A percentile compares a stretch with the other conserved stretches of the same genome.
Conservation (phyloP, 192 early-diverging fungal species). For the Thamnidium elegans region DNA sequence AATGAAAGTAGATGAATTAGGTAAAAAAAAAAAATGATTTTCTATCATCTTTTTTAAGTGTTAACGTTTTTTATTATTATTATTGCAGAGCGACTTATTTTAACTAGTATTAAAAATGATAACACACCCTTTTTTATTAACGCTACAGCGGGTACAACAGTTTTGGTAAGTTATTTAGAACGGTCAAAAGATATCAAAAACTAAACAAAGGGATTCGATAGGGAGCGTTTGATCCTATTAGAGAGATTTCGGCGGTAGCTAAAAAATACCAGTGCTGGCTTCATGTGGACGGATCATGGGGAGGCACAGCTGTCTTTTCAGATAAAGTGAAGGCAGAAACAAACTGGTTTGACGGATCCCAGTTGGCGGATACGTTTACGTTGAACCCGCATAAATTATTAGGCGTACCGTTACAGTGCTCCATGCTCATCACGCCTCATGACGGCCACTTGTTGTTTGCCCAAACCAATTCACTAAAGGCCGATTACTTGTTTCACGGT, state of each 20-base stretch:
- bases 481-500: constrained; percentile 69
- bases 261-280: constrained; percentile 64
- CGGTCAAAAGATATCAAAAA: neutral
- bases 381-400: constrained; percentile 84
- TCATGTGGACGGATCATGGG: constrained; percentile 81
- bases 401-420: constrained; percentile 77
- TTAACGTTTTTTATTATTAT: constrained; percentile 9
- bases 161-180: constrained; percentile 45
- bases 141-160: constrained; percentile 81
- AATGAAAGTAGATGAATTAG: constrained; percentile 57
- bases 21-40: constrained; percentile 10
- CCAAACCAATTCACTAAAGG: constrained; percentile 58
- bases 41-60: neutral
- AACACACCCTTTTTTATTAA: constrained; percentile 78
- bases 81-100: constrained; percentile 43
- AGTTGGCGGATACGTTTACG: constrained; percentile 63
- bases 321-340: constrained; percentile 33
- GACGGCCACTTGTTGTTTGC: constrained; percentile 47
- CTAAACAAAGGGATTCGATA: constrained; percentile 12
- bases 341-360: constrained; percentile 46
- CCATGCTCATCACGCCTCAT: constrained; percentile 57
- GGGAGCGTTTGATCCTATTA: constrained; percentile 75
- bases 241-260: constrained; percentile 53
- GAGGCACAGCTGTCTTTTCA: constrained; percentile 67
- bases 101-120: constrained; percentile 36